Evolutionary conservation across 2,329 filamentous ascomycete genomes (phyloP).

Genomic region (Nigrospora sphaerica): DNA sequence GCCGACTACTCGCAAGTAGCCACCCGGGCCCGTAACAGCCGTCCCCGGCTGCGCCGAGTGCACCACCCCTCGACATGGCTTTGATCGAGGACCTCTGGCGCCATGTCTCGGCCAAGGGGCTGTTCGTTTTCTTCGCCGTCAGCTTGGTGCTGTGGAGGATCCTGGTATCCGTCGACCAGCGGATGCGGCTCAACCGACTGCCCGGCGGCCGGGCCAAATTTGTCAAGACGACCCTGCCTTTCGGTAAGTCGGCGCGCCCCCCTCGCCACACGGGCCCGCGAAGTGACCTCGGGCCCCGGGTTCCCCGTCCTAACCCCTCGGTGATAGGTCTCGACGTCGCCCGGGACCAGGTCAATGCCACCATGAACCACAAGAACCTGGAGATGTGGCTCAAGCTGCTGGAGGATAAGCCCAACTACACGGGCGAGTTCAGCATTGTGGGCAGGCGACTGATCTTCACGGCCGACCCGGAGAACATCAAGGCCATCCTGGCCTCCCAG

Average conservation of each 20-base stretch:
- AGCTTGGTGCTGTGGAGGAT: conserved; percentile 30
- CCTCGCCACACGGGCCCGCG: neutral
- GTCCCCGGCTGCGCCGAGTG: too few relatives aligned
- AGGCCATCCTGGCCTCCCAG: conserved; percentile 81
- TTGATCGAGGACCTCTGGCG: conserved; percentile 40
- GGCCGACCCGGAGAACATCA: conserved; percentile 81
- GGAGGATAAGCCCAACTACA: conserved; percentile 36
- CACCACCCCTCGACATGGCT: conserved; percentile 28
- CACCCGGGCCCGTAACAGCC: too few relatives aligned
- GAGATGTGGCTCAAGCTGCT: conserved; percentile 55
- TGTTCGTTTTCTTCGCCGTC: conserved; percentile 28
- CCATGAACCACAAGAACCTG: conserved; percentile 47
- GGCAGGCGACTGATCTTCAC: conserved; percentile 64
- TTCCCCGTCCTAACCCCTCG: neutral
- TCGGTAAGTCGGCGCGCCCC: conserved; percentile 28
- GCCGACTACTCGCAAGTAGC: too few relatives aligned
- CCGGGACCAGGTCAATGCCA: conserved; percentile 43
- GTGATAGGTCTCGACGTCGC: conserved; percentile 58
- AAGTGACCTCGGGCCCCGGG: too few relatives aligned
- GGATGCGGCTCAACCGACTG: conserved; percentile 36
- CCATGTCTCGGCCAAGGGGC: conserved; percentile 33
- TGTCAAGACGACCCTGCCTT: conserved; percentile 32
- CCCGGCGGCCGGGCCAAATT: conserved; percentile 32
- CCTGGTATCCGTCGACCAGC: conserved; percentile 29
- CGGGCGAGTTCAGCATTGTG: conserved; percentile 50